A percentile compares a stretch with the other conserved stretches of the same genome.
phyloP scores from a whole-genome alignment of 345 rosid species.

The Gossypium arboreum region DNA sequence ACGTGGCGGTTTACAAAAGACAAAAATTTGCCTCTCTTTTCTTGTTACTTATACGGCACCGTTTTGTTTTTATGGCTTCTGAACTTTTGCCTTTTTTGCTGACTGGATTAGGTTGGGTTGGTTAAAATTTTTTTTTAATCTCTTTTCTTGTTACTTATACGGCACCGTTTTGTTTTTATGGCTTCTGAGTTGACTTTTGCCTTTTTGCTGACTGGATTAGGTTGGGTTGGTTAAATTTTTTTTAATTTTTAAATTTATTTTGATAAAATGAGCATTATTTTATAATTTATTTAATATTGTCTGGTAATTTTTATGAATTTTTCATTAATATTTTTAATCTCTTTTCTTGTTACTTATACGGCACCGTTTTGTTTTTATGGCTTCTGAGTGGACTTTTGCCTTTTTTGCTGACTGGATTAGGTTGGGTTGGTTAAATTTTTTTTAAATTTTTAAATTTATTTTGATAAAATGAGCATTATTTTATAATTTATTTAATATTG shows the following conservation, averaged over 20 bases:
- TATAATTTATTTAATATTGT: too few species aligned
- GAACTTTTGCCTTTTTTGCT: background rate
- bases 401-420: background rate
- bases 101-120: background rate
- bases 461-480: too few species aligned
- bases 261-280: too few species aligned
- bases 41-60: background rate
- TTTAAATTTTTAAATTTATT: too few species aligned
- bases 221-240: too few species aligned
- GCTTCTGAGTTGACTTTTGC: background rate
- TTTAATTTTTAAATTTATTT: too few species aligned
- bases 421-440: too few species aligned
- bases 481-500: too few species aligned
- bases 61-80: background rate
- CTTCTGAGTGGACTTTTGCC: background rate
- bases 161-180: background rate
- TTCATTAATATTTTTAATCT: too few species aligned
- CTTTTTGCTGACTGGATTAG: background rate
- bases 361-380: background rate
- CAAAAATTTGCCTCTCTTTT: background rate
- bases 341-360: background rate
- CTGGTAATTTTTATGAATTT: too few species aligned
- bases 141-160: background rate
- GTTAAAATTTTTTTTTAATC: too few species aligned
- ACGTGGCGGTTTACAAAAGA: conserved; percentile 1